Conservation (phyloP, 2,329 filamentous ascomycete species). For the Grosmannia penicillata region DNA sequence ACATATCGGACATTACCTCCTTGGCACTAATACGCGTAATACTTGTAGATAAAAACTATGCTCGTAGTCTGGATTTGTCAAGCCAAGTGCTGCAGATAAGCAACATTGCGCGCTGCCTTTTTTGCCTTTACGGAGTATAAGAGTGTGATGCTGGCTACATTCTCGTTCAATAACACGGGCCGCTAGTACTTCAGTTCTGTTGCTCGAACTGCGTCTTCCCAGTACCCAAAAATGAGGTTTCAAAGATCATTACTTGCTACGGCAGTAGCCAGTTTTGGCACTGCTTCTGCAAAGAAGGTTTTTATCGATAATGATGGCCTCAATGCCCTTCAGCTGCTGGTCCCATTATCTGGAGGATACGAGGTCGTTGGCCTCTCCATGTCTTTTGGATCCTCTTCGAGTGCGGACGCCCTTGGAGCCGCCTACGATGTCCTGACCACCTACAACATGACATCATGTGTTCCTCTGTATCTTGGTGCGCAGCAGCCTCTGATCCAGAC, state of each 20-base stretch:
- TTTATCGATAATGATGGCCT: constrained; percentile 6
- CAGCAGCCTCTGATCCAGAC: constrained; percentile 6
- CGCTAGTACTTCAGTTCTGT: too few species aligned
- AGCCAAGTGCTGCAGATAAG: too few species aligned
- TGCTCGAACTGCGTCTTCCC: too few species aligned
- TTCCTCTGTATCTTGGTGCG: constrained; percentile 5
- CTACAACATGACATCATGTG: constrained; percentile 3
- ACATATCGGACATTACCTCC: too few species aligned
- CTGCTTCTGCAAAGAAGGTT: constrained; percentile 3
- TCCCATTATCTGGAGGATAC: constrained; percentile 4
- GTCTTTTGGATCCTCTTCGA: constrained; percentile 4
- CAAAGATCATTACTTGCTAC: constrained; percentile 25
- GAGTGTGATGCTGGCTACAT: too few species aligned
- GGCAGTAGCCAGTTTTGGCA: constrained; percentile 14
- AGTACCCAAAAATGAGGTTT: too few species aligned
- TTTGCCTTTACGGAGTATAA: too few species aligned
- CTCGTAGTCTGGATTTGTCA: too few species aligned
- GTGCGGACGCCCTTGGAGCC: background rate
- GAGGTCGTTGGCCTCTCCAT: constrained; percentile 4
- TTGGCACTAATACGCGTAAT: too few species aligned
- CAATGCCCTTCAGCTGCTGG: constrained; percentile 2
- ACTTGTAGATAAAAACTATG: too few species aligned
- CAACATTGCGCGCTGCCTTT: too few species aligned
- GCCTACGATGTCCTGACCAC: constrained; percentile 1
- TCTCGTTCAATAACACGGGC: too few species aligned